These are phyloP conservation scores for Aspergillus ostianus DNA, from an alignment of 495 filamentous ascomycete species.

Conservation along the genomic window DNA sequence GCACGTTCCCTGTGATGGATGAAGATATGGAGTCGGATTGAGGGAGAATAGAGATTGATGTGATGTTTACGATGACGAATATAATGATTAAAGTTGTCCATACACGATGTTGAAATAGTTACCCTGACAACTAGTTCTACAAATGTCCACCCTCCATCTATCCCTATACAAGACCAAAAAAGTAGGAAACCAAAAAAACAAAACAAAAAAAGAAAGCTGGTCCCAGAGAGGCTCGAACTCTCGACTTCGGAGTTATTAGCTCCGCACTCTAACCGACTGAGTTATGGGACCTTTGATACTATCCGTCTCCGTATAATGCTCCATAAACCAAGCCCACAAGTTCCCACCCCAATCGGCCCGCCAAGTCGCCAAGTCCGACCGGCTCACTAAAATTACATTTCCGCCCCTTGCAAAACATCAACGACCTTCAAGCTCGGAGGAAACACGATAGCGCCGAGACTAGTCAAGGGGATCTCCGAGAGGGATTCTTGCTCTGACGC, in stretches of 20 bases:
- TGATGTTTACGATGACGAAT: not conserved
- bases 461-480: not conserved
- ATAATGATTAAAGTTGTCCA: not conserved
- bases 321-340: not conserved
- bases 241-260: conserved; percentile 12
- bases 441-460: not conserved
- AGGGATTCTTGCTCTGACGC: not conserved
- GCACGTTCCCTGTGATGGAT: conserved; percentile 82
- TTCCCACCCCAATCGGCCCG: too few species aligned
- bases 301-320: too few species aligned
- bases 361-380: not conserved
- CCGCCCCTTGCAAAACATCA: not conserved
- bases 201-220: not conserved
- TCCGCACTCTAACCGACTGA: conserved; percentile 11
- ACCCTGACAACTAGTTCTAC: too few species aligned
- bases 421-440: not conserved
- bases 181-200: not conserved
- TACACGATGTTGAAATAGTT: too few species aligned
- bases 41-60: conserved; percentile 12
- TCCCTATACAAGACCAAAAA: not conserved
- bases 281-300: conserved; percentile 11
- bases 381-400: not conserved
- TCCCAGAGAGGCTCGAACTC: conserved; percentile 12
- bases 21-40: conserved; percentile 47
- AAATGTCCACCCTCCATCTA: too few species aligned